These are phyloP conservation scores for Tolypocladium amazonense DNA, from an alignment of 2,329 filamentous ascomycete species.

Conservation along the genomic window DNA sequence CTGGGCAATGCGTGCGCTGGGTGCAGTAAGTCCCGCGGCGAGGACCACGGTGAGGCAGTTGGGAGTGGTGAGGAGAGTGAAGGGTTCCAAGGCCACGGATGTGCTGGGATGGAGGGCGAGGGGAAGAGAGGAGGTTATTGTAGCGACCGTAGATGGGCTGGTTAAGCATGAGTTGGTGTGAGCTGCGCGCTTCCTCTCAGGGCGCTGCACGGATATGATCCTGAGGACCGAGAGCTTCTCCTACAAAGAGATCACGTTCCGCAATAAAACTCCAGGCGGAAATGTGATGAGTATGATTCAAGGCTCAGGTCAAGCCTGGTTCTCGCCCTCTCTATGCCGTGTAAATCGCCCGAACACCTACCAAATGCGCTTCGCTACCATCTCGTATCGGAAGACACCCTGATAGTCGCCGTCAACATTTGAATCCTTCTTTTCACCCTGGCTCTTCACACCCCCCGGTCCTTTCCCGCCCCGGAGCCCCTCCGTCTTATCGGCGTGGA, in stretches of 20 bases:
- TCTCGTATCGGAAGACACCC: constrained; percentile 73
- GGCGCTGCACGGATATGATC: too few relatives aligned
- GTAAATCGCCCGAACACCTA: constrained; percentile 24
- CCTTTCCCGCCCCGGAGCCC: constrained; percentile 44
- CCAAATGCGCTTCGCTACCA: constrained; percentile 97
- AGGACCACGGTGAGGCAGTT: not conserved
- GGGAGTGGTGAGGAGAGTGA: not conserved
- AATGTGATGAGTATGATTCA: not conserved
- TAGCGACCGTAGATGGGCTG: not conserved
- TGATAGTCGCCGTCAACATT: constrained; percentile 39
- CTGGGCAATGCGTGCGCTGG: not conserved
- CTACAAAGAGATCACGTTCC: too few relatives aligned
- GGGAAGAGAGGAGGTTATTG: not conserved
- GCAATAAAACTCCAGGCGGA: not conserved
- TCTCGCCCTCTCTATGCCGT: too few relatives aligned
- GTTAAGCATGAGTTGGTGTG: not conserved
- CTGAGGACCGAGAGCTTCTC: not conserved
- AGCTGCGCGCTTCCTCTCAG: not conserved
- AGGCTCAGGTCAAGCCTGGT: not conserved
- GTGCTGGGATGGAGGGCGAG: not conserved
- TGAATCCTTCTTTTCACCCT: constrained; percentile 29
- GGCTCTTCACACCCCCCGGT: constrained; percentile 44
- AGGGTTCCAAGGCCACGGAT: not conserved
- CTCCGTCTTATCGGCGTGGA: constrained; percentile 77
- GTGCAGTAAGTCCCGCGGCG: not conserved